Evolutionary conservation across 2,329 filamentous ascomycete genomes (phyloP), one percentile per base, ranked within the genome.

Genomic region (Apiospora hydei): DNA sequence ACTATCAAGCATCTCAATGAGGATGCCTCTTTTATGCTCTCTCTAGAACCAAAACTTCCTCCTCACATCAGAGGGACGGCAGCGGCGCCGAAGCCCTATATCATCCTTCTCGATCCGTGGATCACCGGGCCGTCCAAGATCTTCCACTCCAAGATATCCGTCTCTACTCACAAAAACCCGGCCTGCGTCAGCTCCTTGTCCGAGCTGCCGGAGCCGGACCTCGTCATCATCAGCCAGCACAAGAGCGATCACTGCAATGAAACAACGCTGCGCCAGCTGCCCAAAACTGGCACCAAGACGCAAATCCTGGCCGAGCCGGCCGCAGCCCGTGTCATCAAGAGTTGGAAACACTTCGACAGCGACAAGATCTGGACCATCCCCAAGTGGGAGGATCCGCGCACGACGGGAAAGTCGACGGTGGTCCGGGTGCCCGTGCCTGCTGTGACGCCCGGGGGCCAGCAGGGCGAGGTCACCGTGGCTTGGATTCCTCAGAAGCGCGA

Each of bases 31-130:
- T 92, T 93, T 78, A 85, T 92, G 47, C 84, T 93, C 64, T 88
- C 88, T 41, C 91, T 93, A 77, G 84, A 87, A 71, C 88, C 89
- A 44, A 82, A 87, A 41, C 81, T 84, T n/a, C 82, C 84, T 67
- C 79, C 84, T 71, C 76, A 80, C 61, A 76, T 80, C 26, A 81
- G 81, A 69, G 72, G 76, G 71, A 38, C 72, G 34, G 71, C 78
- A 68, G 69, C 78, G 69, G 82, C 83, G 43, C 84, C 85, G 16
- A 84, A 84, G 69, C 85, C 88, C 4, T 94, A 92, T 80, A 90
- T 88, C 21, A 87, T 95, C 70, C 85, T 95, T 53, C 81, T 94
- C 69, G 92, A 95, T 79, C 93, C 93, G 4, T 94, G 92, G 90
- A 85, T 94, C 44, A 84, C 85, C 14, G 90, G 90, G 0, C 83